Base-by-base conservation (phyloP, 768 basidiomycete genomes). In the Cystobasidium ongulense region DNA sequence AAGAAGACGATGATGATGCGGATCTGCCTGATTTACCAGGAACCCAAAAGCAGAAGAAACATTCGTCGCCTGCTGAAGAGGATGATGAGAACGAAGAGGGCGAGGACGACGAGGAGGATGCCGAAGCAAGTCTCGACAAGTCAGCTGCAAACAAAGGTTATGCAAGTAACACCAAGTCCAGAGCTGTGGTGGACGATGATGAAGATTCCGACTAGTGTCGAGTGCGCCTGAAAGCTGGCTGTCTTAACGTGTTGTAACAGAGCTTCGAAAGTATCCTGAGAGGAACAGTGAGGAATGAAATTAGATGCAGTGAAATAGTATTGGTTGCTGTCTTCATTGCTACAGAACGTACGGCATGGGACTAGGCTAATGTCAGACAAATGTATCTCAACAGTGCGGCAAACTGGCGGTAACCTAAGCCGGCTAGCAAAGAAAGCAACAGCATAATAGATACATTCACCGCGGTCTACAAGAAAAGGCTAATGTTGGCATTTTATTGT, bases 1-100 rank as follows among this genome's bases (percentile, higher is more conserved):
- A 54, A 35, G 72, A 73, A n/a, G 72, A 73, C 7, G 73, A 74
- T 38, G 53, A 61, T 3, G 65, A 74, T 25, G 73, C 29, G 21
- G 73, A 74, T 29, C 53, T 70, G 31, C 73, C 73, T n/a, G 65
- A 73, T 33, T 18, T 54, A 4, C 63, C 63, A 36, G 33, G 33
- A 7, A 27, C 63, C 3, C 63, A 23, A 13, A 61, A 54, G 67
- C 23, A n/a, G 11, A 46, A 59, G 35, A 31, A 23, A 13, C 29
- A 35, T 29, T 18, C 29, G 53, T 25, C 53, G 10, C 46, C n/a
- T 1, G 11, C 11, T 23, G 68, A 71, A 13, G 68, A 57, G 17
- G 68, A 71, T 10, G 68, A 57, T 1, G 68, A 71, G 15, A 53
- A 71, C 2, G 68, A 59, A 21, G 68, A 71, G 38, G 68, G 17